Conservation (phyloP, 345 rosid genomes). For the Excoecaria agallocha region DNA sequence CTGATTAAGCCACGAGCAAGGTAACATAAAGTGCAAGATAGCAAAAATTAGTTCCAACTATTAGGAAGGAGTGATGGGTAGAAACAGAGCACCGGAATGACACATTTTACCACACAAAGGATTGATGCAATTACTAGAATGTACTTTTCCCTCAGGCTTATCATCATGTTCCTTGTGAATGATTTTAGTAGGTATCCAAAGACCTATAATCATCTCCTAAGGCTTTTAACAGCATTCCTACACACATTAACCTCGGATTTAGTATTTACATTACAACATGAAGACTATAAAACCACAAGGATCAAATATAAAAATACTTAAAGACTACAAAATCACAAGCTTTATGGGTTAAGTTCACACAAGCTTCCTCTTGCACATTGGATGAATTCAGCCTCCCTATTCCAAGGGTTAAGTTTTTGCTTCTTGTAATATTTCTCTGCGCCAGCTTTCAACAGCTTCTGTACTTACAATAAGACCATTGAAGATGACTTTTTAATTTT, state of each 20-base stretch:
- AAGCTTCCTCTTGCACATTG: slow-evolving; percentile 63
- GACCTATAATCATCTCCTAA: slow-evolving; percentile 79
- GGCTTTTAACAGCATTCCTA: slow-evolving; percentile 68
- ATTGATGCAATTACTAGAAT: slow-evolving; percentile 49
- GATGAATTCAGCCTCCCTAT: slow-evolving; percentile 46
- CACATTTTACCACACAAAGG: neutral
- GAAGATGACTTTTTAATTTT: too few species aligned
- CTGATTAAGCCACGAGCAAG: neutral
- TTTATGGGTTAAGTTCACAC: slow-evolving; percentile 33
- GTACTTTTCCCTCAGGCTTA: slow-evolving; percentile 78
- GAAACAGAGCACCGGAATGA: neutral
- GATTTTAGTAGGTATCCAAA: slow-evolving; percentile 79
- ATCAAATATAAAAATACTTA: slow-evolving; percentile 1
- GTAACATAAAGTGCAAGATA: slow-evolving; percentile 2
- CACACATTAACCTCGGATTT: slow-evolving; percentile 7
- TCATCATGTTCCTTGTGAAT: slow-evolving; percentile 72
- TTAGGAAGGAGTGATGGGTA: neutral
- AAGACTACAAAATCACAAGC: slow-evolving; percentile 9
- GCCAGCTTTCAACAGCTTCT: slow-evolving; percentile 92
- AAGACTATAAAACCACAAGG: too few species aligned
- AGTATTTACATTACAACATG: neutral
- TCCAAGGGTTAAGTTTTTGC: slow-evolving; percentile 47
- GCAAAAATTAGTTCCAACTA: neutral
- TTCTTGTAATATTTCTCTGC: slow-evolving; percentile 69
- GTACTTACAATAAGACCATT: too few species aligned